phyloP scores from a whole-genome alignment of 805 yeast genomes.

The Hanseniaspora lindneri region DNA sequence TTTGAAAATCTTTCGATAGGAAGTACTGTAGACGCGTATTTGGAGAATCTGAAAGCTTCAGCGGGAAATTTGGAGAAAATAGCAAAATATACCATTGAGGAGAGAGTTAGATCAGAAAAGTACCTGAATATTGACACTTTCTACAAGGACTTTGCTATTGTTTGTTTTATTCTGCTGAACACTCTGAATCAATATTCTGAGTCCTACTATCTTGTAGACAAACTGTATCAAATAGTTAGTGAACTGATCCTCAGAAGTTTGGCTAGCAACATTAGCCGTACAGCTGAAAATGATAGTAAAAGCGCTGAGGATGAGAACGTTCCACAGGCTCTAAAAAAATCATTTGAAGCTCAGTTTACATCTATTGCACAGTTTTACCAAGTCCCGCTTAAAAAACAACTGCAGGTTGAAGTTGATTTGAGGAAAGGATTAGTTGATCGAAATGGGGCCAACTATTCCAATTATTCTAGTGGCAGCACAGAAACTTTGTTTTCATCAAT shows the following conservation, averaged over 20 bases:
- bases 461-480: slow-evolving; percentile 27
- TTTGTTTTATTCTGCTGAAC: slow-evolving; percentile 39
- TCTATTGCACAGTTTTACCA: slow-evolving; percentile 44
- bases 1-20: slow-evolving; percentile 21
- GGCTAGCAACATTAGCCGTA: slow-evolving; percentile 31
- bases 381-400: slow-evolving; percentile 52
- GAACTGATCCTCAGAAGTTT: slow-evolving; percentile 54
- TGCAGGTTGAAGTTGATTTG: slow-evolving; percentile 40
- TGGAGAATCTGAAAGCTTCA: neutral
- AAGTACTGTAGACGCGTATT: neutral
- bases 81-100: slow-evolving; percentile 33
- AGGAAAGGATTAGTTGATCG: neutral
- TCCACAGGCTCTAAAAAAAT: slow-evolving; percentile 30
- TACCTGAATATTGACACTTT: slow-evolving; percentile 33
- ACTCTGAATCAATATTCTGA: slow-evolving; percentile 39
- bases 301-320: slow-evolving; percentile 18
- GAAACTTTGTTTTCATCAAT: slow-evolving; percentile 72
- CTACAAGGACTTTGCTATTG: slow-evolving; percentile 56
- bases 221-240: slow-evolving; percentile 48
- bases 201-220: slow-evolving; percentile 44
- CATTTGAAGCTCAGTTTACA: slow-evolving; percentile 46
- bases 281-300: slow-evolving; percentile 24
- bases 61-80: slow-evolving; percentile 7
- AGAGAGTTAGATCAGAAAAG: slow-evolving; percentile 30
- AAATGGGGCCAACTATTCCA: neutral